Evolutionary conservation across 1,284 basidiomycete species (phyloP), one percentile per base, ranked within the genome.

Genomic region (Wallemia ichthyophaga): DNA sequence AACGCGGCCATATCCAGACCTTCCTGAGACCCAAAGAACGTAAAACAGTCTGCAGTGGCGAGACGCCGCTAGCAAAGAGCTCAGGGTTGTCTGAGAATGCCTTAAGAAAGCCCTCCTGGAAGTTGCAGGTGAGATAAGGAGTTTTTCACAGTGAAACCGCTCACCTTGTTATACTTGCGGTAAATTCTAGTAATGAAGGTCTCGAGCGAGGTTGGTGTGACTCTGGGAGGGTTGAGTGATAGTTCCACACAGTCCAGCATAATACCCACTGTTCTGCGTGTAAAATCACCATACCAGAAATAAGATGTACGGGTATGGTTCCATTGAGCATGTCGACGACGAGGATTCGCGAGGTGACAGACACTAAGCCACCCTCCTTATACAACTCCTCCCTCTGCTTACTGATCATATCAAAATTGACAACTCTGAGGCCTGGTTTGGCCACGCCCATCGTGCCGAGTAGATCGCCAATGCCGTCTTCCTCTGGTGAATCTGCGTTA

Each of bases 31-130:
- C 85, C 1, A 98, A 76, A 68, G 94, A 88, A 63, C 88, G 85
- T 75, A 98, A 80, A 62, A 94, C 85, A 57, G 83, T 88, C 66
- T 84, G 84, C 21, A 99, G 72, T 0, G 92, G 91, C 0, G 83
- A 87, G 66, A 96, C 72, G 0, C 91, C 91, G 63, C 81, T 85
- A 0, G 84, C 88, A 62, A 98, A 94, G 61, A 83, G 79, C 68
- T 98, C 92, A 0, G 92, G 88, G 64, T 95, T 82, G 68, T 96
- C 92, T 0, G 88, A 88, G 67, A 98, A 96, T 0, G 89, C 94
- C 69, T 98, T 96, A 62, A 95, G 72, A 69, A 96, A 99, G 1
- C 91, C 92, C 2, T 75, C 76, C 69, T 77, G 73, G 0, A 25
- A 23, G 37, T 2, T 57, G 54, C 57, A 28, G 3, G 24, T 23